phyloP scores from a whole-genome alignment of 2,329 filamentous ascomycete species.

The Diaporthe longicolla region DNA sequence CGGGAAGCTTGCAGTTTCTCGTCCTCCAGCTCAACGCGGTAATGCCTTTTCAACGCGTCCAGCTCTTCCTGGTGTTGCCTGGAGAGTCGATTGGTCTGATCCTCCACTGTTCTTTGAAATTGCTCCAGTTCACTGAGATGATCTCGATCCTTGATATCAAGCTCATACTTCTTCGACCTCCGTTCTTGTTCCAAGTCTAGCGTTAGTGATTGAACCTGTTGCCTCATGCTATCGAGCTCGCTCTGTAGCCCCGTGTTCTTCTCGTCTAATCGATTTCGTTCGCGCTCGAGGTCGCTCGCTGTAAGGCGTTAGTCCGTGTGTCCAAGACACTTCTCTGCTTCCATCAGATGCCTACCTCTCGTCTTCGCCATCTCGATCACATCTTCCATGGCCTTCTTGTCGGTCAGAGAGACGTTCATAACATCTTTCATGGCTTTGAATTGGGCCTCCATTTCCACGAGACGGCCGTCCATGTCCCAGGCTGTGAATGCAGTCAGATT shows the following conservation, averaged over 20 bases:
- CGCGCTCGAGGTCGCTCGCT: slow-evolving; percentile 66
- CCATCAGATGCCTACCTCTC: slow-evolving; percentile 71
- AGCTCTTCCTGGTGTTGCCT: slow-evolving; percentile 78
- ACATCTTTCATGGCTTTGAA: slow-evolving; percentile 80
- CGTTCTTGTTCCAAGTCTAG: slow-evolving; percentile 59
- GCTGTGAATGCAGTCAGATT: slow-evolving; percentile 75
- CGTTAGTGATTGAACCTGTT: slow-evolving; percentile 62
- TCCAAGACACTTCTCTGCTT: neutral
- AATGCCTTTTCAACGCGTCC: slow-evolving; percentile 72
- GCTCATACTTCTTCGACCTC: slow-evolving; percentile 62
- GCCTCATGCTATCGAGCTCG: slow-evolving; percentile 70
- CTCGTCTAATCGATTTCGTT: slow-evolving; percentile 61
- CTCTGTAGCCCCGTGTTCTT: slow-evolving; percentile 68
- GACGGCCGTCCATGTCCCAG: slow-evolving; percentile 84
- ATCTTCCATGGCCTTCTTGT: slow-evolving; percentile 80
- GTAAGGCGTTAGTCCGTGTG: slow-evolving; percentile 42
- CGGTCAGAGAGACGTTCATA: slow-evolving; percentile 77
- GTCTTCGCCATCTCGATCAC: slow-evolving; percentile 80
- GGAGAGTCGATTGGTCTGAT: slow-evolving; percentile 70
- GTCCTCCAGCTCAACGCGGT: slow-evolving; percentile 76
- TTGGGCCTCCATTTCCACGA: slow-evolving; percentile 82
- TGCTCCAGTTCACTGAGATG: slow-evolving; percentile 71
- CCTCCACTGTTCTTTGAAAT: slow-evolving; percentile 63
- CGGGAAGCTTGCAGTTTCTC: slow-evolving; percentile 65
- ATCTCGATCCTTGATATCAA: slow-evolving; percentile 67